phyloP scores from a whole-genome alignment of 768 basidiomycete species.

The Porphyrellus cyaneotinctus region DNA sequence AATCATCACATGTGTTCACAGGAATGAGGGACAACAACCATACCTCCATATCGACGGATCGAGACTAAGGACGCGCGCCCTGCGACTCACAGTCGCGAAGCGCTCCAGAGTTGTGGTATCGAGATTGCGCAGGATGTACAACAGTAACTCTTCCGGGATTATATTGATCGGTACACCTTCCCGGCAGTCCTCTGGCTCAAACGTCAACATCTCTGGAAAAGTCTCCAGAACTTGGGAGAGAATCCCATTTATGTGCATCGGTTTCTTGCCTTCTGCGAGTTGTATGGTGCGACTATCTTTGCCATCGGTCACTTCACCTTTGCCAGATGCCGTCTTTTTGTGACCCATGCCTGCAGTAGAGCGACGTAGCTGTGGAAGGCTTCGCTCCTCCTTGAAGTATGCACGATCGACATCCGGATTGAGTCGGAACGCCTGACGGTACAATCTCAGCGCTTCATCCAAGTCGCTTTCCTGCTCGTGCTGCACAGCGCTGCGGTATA shows the following conservation, averaged over 20 bases:
- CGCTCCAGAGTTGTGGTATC: conserved; percentile 69
- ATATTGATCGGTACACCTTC: conserved; percentile 49
- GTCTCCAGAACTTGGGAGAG: conserved; percentile 45
- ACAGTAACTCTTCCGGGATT: conserved; percentile 75
- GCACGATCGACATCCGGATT: conserved; percentile 72
- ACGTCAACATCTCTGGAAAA: conserved; percentile 50
- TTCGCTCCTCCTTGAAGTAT: conserved; percentile 56
- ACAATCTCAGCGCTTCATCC: conserved; percentile 71
- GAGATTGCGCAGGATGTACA: conserved; percentile 61
- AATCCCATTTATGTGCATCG: conserved; percentile 31
- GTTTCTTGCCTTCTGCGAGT: conserved; percentile 34
- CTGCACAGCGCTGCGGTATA: conserved; percentile 68
- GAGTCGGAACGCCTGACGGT: conserved; percentile 76
- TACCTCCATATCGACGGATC: conserved; percentile 78
- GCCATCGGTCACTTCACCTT: conserved; percentile 50
- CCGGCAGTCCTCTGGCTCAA: conserved; percentile 68
- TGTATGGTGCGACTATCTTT: conserved; percentile 74
- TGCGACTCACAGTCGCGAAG: conserved; percentile 70
- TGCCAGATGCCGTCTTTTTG: conserved; percentile 79
- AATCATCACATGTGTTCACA: conserved; percentile 3
- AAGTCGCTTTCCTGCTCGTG: conserved; percentile 71
- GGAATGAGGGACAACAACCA: conserved; percentile 12
- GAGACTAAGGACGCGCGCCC: conserved; percentile 67
- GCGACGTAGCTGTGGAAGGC: conserved; percentile 12
- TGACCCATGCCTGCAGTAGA: conserved; percentile 41